Base-by-base conservation (phyloP, 306 rosid species). In the Casuarina cunninghamiana region DNA sequence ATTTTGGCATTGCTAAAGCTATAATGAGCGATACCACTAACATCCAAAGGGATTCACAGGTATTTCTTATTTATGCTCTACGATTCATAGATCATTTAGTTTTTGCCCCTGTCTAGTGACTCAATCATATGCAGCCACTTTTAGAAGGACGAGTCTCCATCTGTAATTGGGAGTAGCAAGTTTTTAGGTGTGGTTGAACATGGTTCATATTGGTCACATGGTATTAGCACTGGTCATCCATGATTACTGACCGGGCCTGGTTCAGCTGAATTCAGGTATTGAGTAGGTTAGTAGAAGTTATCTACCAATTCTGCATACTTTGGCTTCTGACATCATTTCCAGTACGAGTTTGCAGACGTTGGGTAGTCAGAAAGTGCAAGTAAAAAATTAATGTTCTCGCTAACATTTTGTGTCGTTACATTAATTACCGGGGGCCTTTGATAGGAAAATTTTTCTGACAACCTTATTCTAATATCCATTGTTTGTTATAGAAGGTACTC, bases 1-100 rank as follows among this genome's bases (percentile, higher is more conserved):
- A 95, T 82, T 95, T 95, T 77, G 99, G 99, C 11, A 95, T 92
- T 65, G 99, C 97, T 61, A 95, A 95, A 86, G 99, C 99, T 66
- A 95, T 95, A 74, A 87, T 90, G 96, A 93, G 97, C 12, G 96
- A 95, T 80, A 95, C 99, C 71, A 95, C 99, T 38, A 89, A 95
- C 83, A 95, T 95, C 79, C 97, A 95, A 83, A 87, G 97, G 75
- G 99, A 95, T 82, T 91, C 97, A 75, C 97, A 95, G 96, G 97
- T 95, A 71, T 72, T 57, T 78, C 69, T 61, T 71, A 58, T 45
- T 50, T 57, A 21, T 46, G 26, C 48, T 43, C 67, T 35, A 63
- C 21, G 37, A 69, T 26, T 26, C 32, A 45, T 53, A 45, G 53
- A 16, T 73, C 68, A 50, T 70, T 74, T 38, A 21, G 49, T 21